Evolutionary conservation across 768 basidiomycete species (phyloP).

Genomic region (Tulasnella calospora): DNA sequence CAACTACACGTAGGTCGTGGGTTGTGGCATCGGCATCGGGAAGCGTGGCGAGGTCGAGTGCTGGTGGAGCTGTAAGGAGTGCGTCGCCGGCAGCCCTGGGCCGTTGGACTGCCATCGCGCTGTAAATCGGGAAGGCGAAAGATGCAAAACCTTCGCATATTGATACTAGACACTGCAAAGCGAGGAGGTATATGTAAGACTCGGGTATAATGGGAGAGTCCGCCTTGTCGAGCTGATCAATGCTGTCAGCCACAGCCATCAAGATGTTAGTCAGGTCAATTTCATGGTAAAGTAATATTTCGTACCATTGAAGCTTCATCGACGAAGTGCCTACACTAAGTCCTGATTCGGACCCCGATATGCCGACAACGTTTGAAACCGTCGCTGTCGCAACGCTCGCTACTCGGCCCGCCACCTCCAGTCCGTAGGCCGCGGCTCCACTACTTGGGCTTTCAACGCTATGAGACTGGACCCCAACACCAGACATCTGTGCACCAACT

Average conservation of each 20-base stretch:
- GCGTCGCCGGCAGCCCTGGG: slow-evolving; percentile 60
- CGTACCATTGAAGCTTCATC: slow-evolving; percentile 90
- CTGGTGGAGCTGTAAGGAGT: slow-evolving; percentile 63
- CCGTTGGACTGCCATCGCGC: slow-evolving; percentile 58
- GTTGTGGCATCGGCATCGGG: slow-evolving; percentile 51
- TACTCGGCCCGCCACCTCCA: slow-evolving; percentile 78
- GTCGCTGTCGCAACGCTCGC: slow-evolving; percentile 79
- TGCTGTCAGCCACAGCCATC: slow-evolving; percentile 49
- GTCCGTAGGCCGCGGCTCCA: slow-evolving; percentile 46
- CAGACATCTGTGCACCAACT: slow-evolving; percentile 71
- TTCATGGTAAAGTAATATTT: slow-evolving; percentile 21
- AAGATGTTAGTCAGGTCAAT: not conserved
- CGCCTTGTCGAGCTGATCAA: slow-evolving; percentile 96
- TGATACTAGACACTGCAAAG: slow-evolving; percentile 78
- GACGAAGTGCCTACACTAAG: slow-evolving; percentile 67
- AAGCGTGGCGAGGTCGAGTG: slow-evolving; percentile 57
- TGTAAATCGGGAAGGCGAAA: slow-evolving; percentile 72
- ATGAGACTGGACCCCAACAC: slow-evolving; percentile 54
- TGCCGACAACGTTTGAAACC: slow-evolving; percentile 77
- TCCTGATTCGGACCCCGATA: slow-evolving; percentile 68
- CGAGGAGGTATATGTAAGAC: slow-evolving; percentile 86
- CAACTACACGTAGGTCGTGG: slow-evolving; percentile 56
- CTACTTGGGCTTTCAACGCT: slow-evolving; percentile 35
- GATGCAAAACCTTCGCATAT: slow-evolving; percentile 81
- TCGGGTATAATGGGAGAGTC: slow-evolving; percentile 93